phyloP scores from a whole-genome alignment of 163 green algal species.

The Scenedesmus sp. region DNA sequence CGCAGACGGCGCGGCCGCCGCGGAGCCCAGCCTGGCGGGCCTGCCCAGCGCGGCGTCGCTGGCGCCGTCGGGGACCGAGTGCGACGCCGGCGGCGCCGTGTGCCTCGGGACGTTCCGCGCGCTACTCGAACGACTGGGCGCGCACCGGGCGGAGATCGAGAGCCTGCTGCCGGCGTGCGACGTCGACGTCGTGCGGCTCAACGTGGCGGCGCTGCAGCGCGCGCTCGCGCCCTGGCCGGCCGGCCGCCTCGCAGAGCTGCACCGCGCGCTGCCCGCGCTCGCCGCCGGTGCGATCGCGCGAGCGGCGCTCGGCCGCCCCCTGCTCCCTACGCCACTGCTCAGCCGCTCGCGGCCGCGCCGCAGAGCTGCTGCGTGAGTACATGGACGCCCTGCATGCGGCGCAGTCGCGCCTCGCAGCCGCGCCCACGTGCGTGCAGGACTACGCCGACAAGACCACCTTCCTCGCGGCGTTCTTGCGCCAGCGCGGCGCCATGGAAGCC shows the following conservation, averaged over 20 bases:
- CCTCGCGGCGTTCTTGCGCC: conserved; percentile 51
- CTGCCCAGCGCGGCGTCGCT: not conserved
- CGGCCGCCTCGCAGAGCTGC: conserved; percentile 63
- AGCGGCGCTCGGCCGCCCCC: no score
- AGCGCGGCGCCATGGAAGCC: conserved; percentile 5
- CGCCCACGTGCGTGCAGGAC: conserved; percentile 67
- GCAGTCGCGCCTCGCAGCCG: conserved; percentile 54
- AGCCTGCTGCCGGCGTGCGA: conserved; percentile 53
- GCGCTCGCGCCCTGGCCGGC: conserved; percentile 72
- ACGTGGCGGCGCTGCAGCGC: conserved; percentile 64
- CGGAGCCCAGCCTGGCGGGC: conserved; percentile 19
- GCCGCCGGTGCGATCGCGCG: conserved; percentile 49
- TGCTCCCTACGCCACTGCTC: no score
- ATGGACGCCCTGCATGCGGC: conserved; percentile 73
- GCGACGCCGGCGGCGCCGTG: conserved; percentile 38
- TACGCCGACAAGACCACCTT: conserved; percentile 82
- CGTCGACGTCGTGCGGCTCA: conserved; percentile 70
- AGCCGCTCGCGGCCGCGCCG: not conserved
- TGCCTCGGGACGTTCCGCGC: conserved; percentile 62
- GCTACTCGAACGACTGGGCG: conserved; percentile 60
- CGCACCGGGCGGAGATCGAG: conserved; percentile 66
- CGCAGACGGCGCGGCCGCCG: conserved; percentile 15
- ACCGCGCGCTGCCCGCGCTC: conserved; percentile 65
- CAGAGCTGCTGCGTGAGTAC: conserved; percentile 67
- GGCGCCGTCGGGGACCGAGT: no score